These are phyloP conservation scores for Scheffersomyces parashehatae DNA, from an alignment of 1,139 yeast genomes.

Conservation along the genomic window DNA sequence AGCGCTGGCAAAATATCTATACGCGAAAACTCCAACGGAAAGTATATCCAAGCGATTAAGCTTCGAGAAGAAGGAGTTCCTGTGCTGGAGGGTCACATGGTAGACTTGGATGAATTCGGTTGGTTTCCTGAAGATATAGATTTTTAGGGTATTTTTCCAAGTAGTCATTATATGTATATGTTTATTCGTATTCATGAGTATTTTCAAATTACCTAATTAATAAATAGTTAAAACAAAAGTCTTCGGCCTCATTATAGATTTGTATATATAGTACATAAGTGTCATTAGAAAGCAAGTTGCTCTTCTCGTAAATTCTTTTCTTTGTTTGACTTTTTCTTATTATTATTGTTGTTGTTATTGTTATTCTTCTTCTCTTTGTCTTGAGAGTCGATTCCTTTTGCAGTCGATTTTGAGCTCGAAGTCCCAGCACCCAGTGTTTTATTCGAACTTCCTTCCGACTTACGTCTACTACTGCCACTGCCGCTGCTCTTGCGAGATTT, in stretches of 20 bases:
- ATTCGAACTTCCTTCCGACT: not conserved
- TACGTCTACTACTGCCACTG: not conserved
- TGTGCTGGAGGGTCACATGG: constrained; percentile 38
- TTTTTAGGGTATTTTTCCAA: constrained; percentile 6
- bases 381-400: constrained; percentile 1
- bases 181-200: not conserved
- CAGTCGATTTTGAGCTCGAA: too few relatives aligned
- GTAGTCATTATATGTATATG: not conserved
- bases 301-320: not conserved
- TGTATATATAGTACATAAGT: not conserved
- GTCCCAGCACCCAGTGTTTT: not conserved
- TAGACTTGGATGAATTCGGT: constrained; percentile 52
- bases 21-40: constrained; percentile 45
- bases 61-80: constrained; percentile 52
- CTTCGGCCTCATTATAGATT: too few relatives aligned
- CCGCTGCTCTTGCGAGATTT: not conserved
- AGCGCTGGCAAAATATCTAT: constrained; percentile 64
- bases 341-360: constrained; percentile 5
- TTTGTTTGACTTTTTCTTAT: constrained; percentile 1
- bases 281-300: not conserved
- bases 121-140: constrained; percentile 67
- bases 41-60: constrained; percentile 45
- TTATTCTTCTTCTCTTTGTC: constrained; percentile 3
- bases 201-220: too few relatives aligned
- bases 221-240: too few relatives aligned